Evolutionary conservation across 106 monocot species (phyloP).

Genomic region (Dioscorea dumetorum): DNA sequence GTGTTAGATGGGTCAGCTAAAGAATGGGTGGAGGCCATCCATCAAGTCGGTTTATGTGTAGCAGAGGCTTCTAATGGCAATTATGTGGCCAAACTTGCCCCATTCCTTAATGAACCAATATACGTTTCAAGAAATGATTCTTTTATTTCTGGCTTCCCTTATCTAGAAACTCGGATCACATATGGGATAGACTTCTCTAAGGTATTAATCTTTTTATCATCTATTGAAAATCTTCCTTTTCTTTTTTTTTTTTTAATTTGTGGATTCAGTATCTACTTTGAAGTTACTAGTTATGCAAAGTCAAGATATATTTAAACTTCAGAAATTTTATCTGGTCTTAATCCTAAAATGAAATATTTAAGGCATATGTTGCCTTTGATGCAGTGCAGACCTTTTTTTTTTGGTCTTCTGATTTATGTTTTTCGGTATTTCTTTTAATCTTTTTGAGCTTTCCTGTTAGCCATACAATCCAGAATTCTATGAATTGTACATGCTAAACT

Average conservation of each 20-base stretch:
- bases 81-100: slow-evolving; percentile 48
- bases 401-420: too few relatives aligned
- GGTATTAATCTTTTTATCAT: slow-evolving; percentile 19
- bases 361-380: neutral
- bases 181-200: slow-evolving; percentile 86
- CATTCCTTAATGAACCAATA: slow-evolving; percentile 47
- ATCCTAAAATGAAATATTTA: neutral
- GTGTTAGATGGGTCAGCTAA: slow-evolving; percentile 91
- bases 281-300: too few relatives aligned
- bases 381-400: neutral
- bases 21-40: slow-evolving; percentile 75
- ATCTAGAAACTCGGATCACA: slow-evolving; percentile 46
- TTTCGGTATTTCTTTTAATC: neutral
- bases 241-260: neutral
- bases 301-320: neutral
- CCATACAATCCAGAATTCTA: too few relatives aligned
- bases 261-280: neutral
- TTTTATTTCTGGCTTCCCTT: slow-evolving; percentile 80
- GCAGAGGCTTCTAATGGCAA: slow-evolving; percentile 50
- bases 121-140: slow-evolving; percentile 49
- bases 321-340: neutral
- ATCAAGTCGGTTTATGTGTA: slow-evolving; percentile 42
- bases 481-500: too few relatives aligned
- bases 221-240: neutral
- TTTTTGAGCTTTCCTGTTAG: neutral